Evolutionary conservation across 768 basidiomycete species (phyloP).

Genomic region (Auricularia cornea): DNA sequence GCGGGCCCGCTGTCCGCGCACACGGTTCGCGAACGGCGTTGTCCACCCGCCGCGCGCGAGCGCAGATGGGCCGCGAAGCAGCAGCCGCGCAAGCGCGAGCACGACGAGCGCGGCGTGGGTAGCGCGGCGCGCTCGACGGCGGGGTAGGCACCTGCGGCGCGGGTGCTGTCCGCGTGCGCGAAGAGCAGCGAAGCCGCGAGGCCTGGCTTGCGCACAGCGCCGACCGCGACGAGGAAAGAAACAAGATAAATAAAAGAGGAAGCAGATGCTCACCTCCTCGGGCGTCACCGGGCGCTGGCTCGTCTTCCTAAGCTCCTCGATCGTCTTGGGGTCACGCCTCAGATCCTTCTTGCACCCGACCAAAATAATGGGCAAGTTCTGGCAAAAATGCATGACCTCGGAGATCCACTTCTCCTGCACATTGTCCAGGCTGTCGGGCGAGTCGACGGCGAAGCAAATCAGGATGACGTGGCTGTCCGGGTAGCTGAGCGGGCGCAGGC

Average conservation of each 20-base stretch:
- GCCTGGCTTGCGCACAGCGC: not conserved
- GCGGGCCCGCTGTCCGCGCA: too few relatives aligned
- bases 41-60: too few relatives aligned
- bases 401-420: conserved; percentile 99
- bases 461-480: conserved; percentile 99
- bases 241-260: not conserved
- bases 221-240: not conserved
- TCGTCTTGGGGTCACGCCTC: conserved; percentile 83
- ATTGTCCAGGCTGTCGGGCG: conserved; percentile 96
- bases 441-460: conserved; percentile 98
- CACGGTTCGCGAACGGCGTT: too few relatives aligned
- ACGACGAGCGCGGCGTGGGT: too few relatives aligned
- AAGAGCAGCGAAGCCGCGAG: too few relatives aligned
- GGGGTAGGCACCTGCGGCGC: too few relatives aligned
- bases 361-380: conserved; percentile 91
- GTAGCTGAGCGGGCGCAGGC: conserved; percentile 94
- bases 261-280: conserved; percentile 60
- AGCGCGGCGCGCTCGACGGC: too few relatives aligned
- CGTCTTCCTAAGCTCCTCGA: conserved; percentile 91
- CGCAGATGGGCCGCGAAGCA: too few relatives aligned
- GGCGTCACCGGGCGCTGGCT: conserved; percentile 91
- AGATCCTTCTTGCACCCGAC: conserved; percentile 99
- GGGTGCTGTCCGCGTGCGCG: too few relatives aligned
- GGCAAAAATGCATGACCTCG: too few relatives aligned
- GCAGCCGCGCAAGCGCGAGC: too few relatives aligned